These are phyloP conservation scores for Fraxinus platypoda DNA, from an alignment of 305 asterid genomes.

Conservation along the genomic window DNA sequence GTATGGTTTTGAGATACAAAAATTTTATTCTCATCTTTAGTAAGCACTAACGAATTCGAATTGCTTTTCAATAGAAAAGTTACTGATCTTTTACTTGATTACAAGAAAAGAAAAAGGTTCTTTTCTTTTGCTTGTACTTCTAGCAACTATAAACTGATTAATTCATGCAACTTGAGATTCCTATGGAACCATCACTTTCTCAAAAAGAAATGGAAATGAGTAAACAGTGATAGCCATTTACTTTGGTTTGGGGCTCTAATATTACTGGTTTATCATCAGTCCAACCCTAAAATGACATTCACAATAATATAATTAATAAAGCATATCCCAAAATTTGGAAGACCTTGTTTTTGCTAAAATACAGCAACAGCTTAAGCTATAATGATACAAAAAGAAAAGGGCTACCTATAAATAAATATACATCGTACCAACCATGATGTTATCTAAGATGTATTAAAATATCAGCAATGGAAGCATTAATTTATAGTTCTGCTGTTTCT, in stretches of 20 bases:
- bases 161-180: neutral
- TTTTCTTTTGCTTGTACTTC: neutral
- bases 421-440: slow-evolving; percentile 55
- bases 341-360: neutral
- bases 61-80: too few relatives aligned
- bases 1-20: neutral
- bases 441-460: slow-evolving; percentile 32
- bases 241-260: neutral
- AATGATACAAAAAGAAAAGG: slow-evolving; percentile 33
- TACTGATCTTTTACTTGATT: neutral
- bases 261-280: slow-evolving; percentile 13
- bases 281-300: slow-evolving; percentile 37
- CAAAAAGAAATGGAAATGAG: neutral
- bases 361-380: neutral
- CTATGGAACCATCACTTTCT: neutral
- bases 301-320: slow-evolving; percentile 6
- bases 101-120: neutral
- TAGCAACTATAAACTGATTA: neutral
- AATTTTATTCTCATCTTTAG: too few relatives aligned
- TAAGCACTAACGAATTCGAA: too few relatives aligned
- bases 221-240: neutral
- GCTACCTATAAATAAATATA: slow-evolving; percentile 50
- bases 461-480: neutral
- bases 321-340: neutral
- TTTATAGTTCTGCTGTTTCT: slow-evolving; percentile 51